Base-by-base conservation (phyloP, 192 early-diverging fungal genomes). In the Mortierella alpina region DNA sequence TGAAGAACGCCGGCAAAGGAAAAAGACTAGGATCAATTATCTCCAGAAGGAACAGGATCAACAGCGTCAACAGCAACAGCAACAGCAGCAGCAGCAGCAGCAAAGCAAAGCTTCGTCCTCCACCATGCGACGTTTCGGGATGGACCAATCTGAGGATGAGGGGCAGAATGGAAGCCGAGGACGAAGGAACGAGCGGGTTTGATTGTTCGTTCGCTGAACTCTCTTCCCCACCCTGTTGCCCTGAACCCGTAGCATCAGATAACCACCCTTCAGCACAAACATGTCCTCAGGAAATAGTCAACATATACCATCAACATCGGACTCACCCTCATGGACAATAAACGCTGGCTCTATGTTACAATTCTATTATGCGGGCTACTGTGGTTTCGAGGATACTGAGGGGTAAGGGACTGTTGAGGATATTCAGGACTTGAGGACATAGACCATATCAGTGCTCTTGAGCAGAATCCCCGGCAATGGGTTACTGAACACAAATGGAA, bases 401-500 rank as follows among this genome's bases (percentile, higher is more conserved):
- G n/a, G 42, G 17, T 13, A 31, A n/a, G 14, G 52, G 52, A 15
- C 31, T 58, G 54, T 9, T 9, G 31, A 40, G 31, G 58, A 42
- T 11, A 6, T 59, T 63, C 63, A 74, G 11, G 82, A 72, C 39
- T 77, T 79, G 31, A 91, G 73, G 20, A 90, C 86, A 74, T 92
- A 93, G n/a, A 93, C 67, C 41, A 75, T 65, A 55, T 93, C 92
- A 41, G 82, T 83, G 15, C 63, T 63, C 52, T 75, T 85, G 65
- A 92, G 46, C 4, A 91, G 39, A 12, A 92, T 73, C 6, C 82
- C 85, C 48, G 88, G 82, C 18, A 90, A 73, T 14, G 92, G 92
- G 70, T 93, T 93, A 1, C 88, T 89, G 82, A 88, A 90, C 20
- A 93, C 90, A 83, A 90, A 93, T 0, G 92, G 90, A 11, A 89